phyloP scores from a whole-genome alignment of 208 protist species.

The Tritrichomonas musculus region DNA sequence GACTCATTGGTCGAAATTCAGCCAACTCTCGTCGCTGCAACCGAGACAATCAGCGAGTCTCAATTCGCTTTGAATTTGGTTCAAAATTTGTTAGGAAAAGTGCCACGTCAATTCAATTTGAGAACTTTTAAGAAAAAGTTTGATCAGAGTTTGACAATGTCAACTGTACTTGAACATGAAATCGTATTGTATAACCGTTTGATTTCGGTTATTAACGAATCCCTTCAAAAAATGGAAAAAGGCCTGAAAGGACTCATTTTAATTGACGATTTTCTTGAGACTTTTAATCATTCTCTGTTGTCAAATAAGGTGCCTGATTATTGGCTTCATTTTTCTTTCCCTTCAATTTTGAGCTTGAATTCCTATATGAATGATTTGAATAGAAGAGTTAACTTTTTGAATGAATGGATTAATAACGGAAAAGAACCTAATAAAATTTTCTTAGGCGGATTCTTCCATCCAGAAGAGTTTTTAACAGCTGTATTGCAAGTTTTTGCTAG shows the following conservation, averaged over 20 bases:
- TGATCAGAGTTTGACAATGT: slow-evolving; percentile 50
- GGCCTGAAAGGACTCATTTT: slow-evolving; percentile 69
- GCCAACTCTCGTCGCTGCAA: background rate
- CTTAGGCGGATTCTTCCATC: slow-evolving; percentile 89
- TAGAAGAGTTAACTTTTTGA: slow-evolving; percentile 76
- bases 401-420: slow-evolving; percentile 63
- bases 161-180: slow-evolving; percentile 84
- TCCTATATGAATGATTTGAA: slow-evolving; percentile 88
- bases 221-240: slow-evolving; percentile 83
- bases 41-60: background rate
- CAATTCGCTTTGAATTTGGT: background rate
- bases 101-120: background rate
- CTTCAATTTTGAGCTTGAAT: slow-evolving; percentile 76
- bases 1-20: background rate
- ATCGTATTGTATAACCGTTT: slow-evolving; percentile 65
- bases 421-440: slow-evolving; percentile 54
- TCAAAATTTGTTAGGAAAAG: background rate
- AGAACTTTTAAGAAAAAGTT: background rate
- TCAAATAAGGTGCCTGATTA: slow-evolving; percentile 71
- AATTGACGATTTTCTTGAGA: slow-evolving; percentile 64
- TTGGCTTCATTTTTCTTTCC: slow-evolving; percentile 87
- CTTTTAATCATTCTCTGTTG: slow-evolving; percentile 55
- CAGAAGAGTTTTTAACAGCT: slow-evolving; percentile 94
- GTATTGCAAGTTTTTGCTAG: slow-evolving; percentile 94
- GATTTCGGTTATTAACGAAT: slow-evolving; percentile 68